Base-by-base conservation (phyloP, 192 early-diverging fungal genomes). In the Blastocladiella britannica region DNA sequence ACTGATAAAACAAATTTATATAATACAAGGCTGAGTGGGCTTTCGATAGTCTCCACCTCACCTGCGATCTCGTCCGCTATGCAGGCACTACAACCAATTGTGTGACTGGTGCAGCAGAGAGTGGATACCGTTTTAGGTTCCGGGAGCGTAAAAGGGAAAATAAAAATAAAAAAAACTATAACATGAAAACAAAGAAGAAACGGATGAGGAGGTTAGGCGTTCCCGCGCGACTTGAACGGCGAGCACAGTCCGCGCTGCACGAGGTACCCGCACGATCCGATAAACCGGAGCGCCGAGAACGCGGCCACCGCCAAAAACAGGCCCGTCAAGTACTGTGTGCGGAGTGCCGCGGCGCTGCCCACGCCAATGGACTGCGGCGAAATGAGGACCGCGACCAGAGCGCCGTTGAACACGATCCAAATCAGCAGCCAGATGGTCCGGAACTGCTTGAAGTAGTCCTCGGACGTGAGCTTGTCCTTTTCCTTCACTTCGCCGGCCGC, bases 391-490 rank as follows among this genome's bases (percentile, higher is more conserved):
- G 73, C 72, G 56, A 91, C 75, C 53, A 91, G 61, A 26, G 73
- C 27, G 5, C 70, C 65, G 65, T 91, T 91, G n/a, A 76, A 76
- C n/a, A 87, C 67, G 56, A 87, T 76, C 88, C 88, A 91, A 20
- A 62, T 62, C 22, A 89, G 62, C 0, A 91, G 79, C 22, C 88
- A 67, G 6, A 71, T 65, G 1, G 87, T 89, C 59, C 88, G 77
- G 76, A 88, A 91, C 31, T 81, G 63, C 30, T 82, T 79, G 66
- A 86, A 88, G 65, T 90, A 86, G 67, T 90, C 86, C 55, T 88
- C 74, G 43, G 66, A 47, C 68, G 83, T 60, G 78, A 47, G 37
- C 12, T 9, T 47, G 15, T 9, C 12, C 37, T 12, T 12, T 9
- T 9, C 12, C n/a, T 47, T 47, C 12, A 20, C n/a, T 2, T 12